Conservation (phyloP, 2,329 filamentous ascomycete genomes). For the Hymenoscyphus fructigenus region DNA sequence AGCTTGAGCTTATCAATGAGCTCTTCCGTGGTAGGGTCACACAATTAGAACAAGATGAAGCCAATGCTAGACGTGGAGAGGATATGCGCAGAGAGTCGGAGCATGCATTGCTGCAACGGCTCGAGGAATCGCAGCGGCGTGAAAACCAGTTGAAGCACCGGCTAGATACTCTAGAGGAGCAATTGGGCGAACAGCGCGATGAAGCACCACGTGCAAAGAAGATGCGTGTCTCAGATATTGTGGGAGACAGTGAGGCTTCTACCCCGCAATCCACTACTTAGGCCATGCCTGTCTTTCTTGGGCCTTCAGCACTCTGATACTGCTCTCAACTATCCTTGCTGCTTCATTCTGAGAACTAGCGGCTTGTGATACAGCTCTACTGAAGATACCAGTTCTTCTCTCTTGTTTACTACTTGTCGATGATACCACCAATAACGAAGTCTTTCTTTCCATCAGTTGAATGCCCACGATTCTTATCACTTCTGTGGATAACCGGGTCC, state of each 20-base stretch:
- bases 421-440: conserved; percentile 27
- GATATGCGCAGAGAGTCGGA: conserved; percentile 57
- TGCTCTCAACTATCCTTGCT: neutral
- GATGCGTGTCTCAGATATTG: conserved; percentile 53
- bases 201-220: conserved; percentile 53
- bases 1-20: conserved; percentile 92
- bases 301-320: conserved; percentile 10
- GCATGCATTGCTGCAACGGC: conserved; percentile 43
- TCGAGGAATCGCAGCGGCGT: conserved; percentile 74
- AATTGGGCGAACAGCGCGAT: conserved; percentile 42
- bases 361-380: conserved; percentile 10
- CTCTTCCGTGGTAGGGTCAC: conserved; percentile 72
- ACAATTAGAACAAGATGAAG: conserved; percentile 75
- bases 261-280: conserved; percentile 34
- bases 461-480: neutral
- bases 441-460: conserved; percentile 14
- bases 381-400: conserved; percentile 10
- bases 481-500: neutral
- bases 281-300: conserved; percentile 9
- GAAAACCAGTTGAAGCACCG: conserved; percentile 81
- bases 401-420: conserved; percentile 20
- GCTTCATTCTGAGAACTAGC: neutral
- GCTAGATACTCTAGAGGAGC: conserved; percentile 72
- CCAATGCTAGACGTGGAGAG: conserved; percentile 60
- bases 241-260: conserved; percentile 37